phyloP scores from a whole-genome alignment of 495 filamentous ascomycete genomes.

The Mytilinidion resinicola region DNA sequence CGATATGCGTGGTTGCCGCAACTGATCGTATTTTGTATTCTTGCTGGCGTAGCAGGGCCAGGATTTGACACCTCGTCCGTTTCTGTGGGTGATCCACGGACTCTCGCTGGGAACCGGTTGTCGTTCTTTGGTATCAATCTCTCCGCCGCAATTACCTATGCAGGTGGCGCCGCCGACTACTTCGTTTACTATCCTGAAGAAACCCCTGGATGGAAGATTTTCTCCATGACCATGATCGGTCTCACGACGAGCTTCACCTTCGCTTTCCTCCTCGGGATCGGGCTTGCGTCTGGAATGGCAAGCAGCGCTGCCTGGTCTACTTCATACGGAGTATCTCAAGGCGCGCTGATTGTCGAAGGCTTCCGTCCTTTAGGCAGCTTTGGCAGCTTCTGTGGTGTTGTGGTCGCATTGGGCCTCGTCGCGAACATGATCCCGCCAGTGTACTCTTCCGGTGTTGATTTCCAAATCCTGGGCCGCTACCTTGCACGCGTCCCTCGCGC shows the following conservation, averaged over 20 bases:
- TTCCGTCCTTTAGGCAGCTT: slow-evolving; percentile 58
- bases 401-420: slow-evolving; percentile 65
- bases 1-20: slow-evolving; percentile 67
- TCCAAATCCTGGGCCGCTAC: slow-evolving; percentile 48
- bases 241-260: slow-evolving; percentile 47
- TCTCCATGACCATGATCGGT: slow-evolving; percentile 41
- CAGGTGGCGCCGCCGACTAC: slow-evolving; percentile 55
- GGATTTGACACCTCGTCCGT: slow-evolving; percentile 54
- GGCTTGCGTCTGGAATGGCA: slow-evolving; percentile 57
- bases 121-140: slow-evolving; percentile 65
- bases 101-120: slow-evolving; percentile 53
- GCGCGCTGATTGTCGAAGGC: slow-evolving; percentile 62
- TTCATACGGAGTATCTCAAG: slow-evolving; percentile 50
- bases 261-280: slow-evolving; percentile 63
- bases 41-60: slow-evolving; percentile 59
- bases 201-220: slow-evolving; percentile 41
- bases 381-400: slow-evolving; percentile 65
- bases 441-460: slow-evolving; percentile 63
- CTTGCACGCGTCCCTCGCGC: slow-evolving; percentile 44
- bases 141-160: slow-evolving; percentile 57
- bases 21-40: slow-evolving; percentile 56
- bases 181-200: slow-evolving; percentile 60
- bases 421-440: slow-evolving; percentile 64
- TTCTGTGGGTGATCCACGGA: slow-evolving; percentile 46
- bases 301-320: slow-evolving; percentile 13